Percentiles rank a stretch among this genome's conserved stretches.
These are phyloP conservation scores for Paecilomyces sp. DNA, from an alignment of 2,329 filamentous ascomycete species.

Conservation along the genomic window DNA sequence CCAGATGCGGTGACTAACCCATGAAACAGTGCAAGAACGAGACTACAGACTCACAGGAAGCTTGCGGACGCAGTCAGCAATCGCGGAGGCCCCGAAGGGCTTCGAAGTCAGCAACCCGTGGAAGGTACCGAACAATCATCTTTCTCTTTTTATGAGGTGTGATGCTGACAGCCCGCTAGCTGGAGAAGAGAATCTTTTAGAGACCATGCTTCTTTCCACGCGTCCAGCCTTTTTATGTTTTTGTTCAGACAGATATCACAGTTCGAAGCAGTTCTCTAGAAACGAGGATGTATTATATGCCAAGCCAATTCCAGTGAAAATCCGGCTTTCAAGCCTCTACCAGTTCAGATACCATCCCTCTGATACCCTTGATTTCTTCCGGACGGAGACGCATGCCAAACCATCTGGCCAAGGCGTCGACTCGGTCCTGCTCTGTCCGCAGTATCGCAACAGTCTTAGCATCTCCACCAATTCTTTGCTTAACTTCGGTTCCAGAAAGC, in stretches of 20 bases:
- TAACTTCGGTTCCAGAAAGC: constrained; percentile 46
- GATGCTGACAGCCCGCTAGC: constrained; percentile 20
- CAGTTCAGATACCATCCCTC: constrained; percentile 44
- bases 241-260: constrained; percentile 3
- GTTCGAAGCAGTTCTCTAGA: constrained; percentile 1
- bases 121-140: constrained; percentile 45
- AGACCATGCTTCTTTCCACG: constrained; percentile 2
- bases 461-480: constrained; percentile 46
- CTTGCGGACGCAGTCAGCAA: constrained; percentile 55
- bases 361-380: constrained; percentile 46
- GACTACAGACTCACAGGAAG: constrained; percentile 57
- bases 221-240: constrained; percentile 12
- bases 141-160: constrained; percentile 7
- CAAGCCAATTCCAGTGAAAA: constrained; percentile 3
- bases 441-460: constrained; percentile 43
- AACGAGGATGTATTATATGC: constrained; percentile 15
- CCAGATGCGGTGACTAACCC: constrained; percentile 21
- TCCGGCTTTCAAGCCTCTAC: constrained; percentile 11
- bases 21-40: constrained; percentile 56
- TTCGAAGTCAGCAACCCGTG: constrained; percentile 63
- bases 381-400: constrained; percentile 48
- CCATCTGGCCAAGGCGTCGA: constrained; percentile 44
- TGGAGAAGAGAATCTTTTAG: constrained; percentile 35
- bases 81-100: constrained; percentile 50
- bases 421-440: constrained; percentile 46